Evolutionary conservation across 2,329 filamentous ascomycete genomes (phyloP).

Genomic region (Tetracladium maxilliforme): DNA sequence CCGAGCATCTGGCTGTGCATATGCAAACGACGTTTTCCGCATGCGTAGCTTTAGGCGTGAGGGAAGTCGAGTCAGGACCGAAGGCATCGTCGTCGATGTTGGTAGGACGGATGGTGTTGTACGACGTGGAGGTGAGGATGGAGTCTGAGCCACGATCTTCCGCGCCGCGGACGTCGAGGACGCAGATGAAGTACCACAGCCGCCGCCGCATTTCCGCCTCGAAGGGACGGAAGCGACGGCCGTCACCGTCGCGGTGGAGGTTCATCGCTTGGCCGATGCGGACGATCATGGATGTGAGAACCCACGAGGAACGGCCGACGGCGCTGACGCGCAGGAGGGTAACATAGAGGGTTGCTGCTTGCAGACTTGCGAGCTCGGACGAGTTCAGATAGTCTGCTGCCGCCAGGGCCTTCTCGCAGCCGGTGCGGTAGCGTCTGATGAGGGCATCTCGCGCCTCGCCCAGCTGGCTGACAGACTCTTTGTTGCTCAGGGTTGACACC

Average conservation of each 20-base stretch:
- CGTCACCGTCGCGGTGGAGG: slow-evolving; percentile 31
- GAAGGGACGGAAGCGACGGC: slow-evolving; percentile 28
- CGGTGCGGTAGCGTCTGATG: slow-evolving; percentile 43
- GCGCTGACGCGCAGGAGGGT: slow-evolving; percentile 4
- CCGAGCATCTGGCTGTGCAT: no score
- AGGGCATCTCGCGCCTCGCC: slow-evolving; percentile 33
- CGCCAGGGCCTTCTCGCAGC: slow-evolving; percentile 46
- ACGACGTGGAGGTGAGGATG: slow-evolving; percentile 23
- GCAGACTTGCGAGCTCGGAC: slow-evolving; percentile 44
- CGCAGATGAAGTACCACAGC: slow-evolving; percentile 32
- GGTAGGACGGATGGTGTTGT: slow-evolving; percentile 29
- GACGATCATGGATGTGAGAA: slow-evolving; percentile 21
- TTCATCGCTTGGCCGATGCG: slow-evolving; percentile 23
- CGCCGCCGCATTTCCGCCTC: slow-evolving; percentile 35
- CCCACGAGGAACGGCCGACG: slow-evolving; percentile 20
- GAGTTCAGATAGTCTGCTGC: slow-evolving; percentile 47
- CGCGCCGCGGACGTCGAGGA: slow-evolving; percentile 29
- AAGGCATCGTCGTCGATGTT: slow-evolving; percentile 38
- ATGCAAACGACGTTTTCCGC: no score
- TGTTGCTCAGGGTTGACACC: slow-evolving; percentile 29
- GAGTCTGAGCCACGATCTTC: slow-evolving; percentile 33
- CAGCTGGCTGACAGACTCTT: slow-evolving; percentile 30
- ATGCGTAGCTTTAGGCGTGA: no score
- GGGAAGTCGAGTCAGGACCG: slow-evolving; percentile 7
- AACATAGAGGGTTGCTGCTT: slow-evolving; percentile 47